phyloP scores from a whole-genome alignment of 345 rosid genomes.

The Zanthoxylum bungeanum region DNA sequence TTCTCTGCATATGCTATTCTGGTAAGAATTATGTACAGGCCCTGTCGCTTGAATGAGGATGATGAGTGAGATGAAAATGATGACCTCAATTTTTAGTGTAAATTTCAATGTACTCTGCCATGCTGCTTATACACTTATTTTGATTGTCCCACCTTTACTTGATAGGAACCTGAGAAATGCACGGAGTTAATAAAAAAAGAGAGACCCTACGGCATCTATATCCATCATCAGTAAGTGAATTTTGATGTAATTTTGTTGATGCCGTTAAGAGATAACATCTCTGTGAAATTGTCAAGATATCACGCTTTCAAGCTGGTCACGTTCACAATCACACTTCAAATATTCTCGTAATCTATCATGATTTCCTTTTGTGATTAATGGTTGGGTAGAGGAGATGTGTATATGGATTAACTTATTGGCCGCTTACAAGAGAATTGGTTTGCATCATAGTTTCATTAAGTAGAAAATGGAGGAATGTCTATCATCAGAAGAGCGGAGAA shows the following conservation, averaged over 20 bases:
- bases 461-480: no score
- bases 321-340: no score
- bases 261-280: background rate
- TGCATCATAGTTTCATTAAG: no score
- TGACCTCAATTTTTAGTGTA: background rate
- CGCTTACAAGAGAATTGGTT: background rate
- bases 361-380: background rate
- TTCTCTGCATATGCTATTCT: background rate
- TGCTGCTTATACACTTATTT: background rate
- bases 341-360: background rate
- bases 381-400: background rate
- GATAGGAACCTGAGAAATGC: background rate
- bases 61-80: background rate
- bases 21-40: background rate
- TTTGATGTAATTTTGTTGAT: background rate
- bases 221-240: background rate
- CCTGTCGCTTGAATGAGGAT: background rate
- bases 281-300: background rate
- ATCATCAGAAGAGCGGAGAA: no score
- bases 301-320: no score
- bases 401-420: background rate
- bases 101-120: background rate
- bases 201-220: background rate
- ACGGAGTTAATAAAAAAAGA: background rate
- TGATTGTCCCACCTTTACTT: background rate